Evolutionary conservation across 257 asterid species (phyloP).

Genomic region (Leonotis leonurus): DNA sequence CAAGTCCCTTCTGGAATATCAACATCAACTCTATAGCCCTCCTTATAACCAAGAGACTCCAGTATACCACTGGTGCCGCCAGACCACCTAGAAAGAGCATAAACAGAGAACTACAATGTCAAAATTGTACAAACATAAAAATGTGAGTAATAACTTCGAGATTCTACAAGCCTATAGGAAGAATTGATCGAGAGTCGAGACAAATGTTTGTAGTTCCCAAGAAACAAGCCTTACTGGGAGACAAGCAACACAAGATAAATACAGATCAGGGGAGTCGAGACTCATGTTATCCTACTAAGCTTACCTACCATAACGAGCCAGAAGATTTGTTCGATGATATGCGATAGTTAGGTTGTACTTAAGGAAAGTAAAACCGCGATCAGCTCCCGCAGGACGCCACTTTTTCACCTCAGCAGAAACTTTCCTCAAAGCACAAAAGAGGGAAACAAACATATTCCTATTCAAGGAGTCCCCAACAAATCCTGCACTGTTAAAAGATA

Average conservation of each 20-base stretch:
- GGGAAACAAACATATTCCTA: constrained; percentile 91
- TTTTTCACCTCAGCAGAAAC: constrained; percentile 66
- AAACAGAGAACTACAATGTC: constrained; percentile 8
- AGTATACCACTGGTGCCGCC: constrained; percentile 48
- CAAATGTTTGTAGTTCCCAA: background rate
- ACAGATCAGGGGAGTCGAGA: constrained; percentile 1
- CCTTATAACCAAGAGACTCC: constrained; percentile 89
- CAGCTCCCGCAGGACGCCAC: constrained; percentile 97
- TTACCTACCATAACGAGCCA: constrained; percentile 98
- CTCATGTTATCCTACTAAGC: constrained; percentile 20
- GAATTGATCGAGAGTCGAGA: background rate
- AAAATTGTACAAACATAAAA: constrained; percentile 3
- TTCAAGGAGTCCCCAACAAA: constrained; percentile 97
- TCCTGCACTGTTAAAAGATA: constrained; percentile 62
- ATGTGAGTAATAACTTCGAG: background rate
- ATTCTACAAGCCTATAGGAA: background rate
- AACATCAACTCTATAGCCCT: constrained; percentile 82
- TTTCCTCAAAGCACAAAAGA: constrained; percentile 64
- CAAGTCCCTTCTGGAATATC: constrained; percentile 91
- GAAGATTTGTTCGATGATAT: constrained; percentile 88
- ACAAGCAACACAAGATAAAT: background rate
- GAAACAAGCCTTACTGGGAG: background rate
- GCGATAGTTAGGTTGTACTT: constrained; percentile 83
- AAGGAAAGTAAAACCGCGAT: constrained; percentile 86
- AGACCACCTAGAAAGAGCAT: constrained; percentile 58